Evolutionary conservation across 2,329 filamentous ascomycete genomes (phyloP).

Genomic region (Endocalyx cinctus): DNA sequence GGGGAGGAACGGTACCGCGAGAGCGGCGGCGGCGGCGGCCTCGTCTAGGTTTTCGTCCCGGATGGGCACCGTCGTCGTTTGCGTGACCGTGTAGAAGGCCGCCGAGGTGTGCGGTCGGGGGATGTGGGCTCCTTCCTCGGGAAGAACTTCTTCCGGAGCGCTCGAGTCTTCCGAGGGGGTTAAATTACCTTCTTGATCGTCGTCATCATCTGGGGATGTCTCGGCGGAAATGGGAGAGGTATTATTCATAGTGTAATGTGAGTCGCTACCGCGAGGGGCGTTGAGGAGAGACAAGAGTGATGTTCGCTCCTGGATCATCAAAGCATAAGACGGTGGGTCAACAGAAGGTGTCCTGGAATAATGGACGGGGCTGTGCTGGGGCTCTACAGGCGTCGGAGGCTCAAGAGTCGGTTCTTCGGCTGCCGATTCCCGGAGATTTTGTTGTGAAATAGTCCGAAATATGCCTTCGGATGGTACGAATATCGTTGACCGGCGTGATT

Average conservation of each 20-base stretch:
- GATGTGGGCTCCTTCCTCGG: constrained; percentile 11
- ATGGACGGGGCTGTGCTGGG: constrained; percentile 30
- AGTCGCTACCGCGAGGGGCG: constrained; percentile 41
- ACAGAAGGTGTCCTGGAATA: constrained; percentile 58
- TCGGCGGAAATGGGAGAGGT: constrained; percentile 27
- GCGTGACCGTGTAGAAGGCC: constrained; percentile 43
- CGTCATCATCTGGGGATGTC: constrained; percentile 4
- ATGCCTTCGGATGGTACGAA: constrained; percentile 60
- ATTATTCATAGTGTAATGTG: constrained; percentile 37
- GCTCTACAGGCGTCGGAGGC: constrained; percentile 24
- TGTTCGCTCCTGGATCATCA: constrained; percentile 48
- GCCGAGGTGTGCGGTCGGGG: constrained; percentile 42
- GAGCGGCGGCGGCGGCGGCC: constrained; percentile 21
- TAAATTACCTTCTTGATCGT: constrained; percentile 4
- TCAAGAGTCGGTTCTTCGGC: constrained; percentile 24
- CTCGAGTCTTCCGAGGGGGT: constrained; percentile 3
- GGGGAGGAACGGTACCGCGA: too few relatives aligned
- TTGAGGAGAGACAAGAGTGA: constrained; percentile 60
- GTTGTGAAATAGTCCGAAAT: constrained; percentile 55
- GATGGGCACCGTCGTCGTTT: constrained; percentile 49
- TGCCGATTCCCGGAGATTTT: constrained; percentile 39
- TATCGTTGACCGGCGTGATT: constrained; percentile 46
- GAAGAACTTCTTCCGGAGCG: constrained; percentile 9
- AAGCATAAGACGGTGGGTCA: constrained; percentile 56
- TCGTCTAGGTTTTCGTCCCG: constrained; percentile 37